Conservation (phyloP, 1,284 basidiomycete genomes). For the Ustilago shanxiensis region DNA sequence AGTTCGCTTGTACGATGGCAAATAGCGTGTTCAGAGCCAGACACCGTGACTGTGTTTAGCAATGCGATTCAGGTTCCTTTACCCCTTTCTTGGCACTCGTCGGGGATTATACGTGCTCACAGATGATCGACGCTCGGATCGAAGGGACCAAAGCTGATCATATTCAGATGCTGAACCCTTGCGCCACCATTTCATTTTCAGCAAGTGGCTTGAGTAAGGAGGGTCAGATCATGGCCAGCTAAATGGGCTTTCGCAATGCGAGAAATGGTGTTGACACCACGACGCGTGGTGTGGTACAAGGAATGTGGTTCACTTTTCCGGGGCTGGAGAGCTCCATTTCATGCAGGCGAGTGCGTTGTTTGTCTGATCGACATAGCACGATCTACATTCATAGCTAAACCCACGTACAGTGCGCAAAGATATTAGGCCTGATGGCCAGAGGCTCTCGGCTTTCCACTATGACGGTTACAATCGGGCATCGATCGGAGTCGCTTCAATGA, state of each 20-base stretch:
- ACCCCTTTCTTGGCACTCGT: background rate
- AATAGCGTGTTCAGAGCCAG: background rate
- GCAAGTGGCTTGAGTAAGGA: too few species aligned
- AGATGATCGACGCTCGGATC: conserved; percentile 1
- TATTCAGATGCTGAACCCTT: background rate
- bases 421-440: too few species aligned
- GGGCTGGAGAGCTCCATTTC: background rate
- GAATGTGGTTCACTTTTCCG: background rate
- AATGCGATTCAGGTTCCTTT: background rate
- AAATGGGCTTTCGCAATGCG: too few species aligned
- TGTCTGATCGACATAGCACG: conserved; percentile 2
- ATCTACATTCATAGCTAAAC: background rate
- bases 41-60: background rate
- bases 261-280: background rate
- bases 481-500: background rate
- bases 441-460: background rate
- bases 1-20: background rate
- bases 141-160: background rate
- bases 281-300: conserved; percentile 2
- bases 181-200: background rate
- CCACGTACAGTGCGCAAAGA: too few species aligned
- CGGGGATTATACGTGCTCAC: background rate
- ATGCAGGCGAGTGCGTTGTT: background rate
- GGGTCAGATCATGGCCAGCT: background rate
- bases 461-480: background rate